Base-by-base conservation (phyloP, 2,329 filamentous ascomycete genomes). In the Venturia asperata region DNA sequence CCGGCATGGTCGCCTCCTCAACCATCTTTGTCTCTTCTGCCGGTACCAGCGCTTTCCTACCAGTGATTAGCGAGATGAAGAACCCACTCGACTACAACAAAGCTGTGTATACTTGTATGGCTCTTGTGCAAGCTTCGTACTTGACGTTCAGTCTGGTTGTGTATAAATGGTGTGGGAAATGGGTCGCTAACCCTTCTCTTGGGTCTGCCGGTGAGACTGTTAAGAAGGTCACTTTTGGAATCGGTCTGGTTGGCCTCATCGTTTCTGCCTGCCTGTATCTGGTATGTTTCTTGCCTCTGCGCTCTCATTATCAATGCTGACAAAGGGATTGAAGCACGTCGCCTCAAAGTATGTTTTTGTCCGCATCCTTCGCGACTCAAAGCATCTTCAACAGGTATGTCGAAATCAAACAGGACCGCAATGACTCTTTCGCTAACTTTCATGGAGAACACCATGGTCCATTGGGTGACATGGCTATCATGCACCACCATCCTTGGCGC, bases 61-160 rank as follows among this genome's bases (percentile, higher is more conserved):
- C 85, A 5, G 83, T 88, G 66, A 87, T 88, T 64, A 83, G 82
- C 0, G 86, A 88, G 74, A 88, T 88, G 85, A 77, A 76, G 52
- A 77, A 79, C 39, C 85, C 85, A 0, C 77, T 77, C 24, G 83
- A 87, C 68, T 88, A 83, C 72, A 80, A 79, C 67, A 87, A 86
- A 72, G 81, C 85, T 0, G 77, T 87, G 0, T 86, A 81, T 70
- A 73, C 81, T 17, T 85, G 82, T 72, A 85, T 86, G 83, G 76
- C 73, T 19, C 73, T 87, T 63, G 83, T 85, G 5, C 82, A 81
- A 0, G 77, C 80, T 0, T 80, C 81, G 0, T 87, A 87, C 70
- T 76, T 86, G 13, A 79, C 80, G 41, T 85, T 87, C 70, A 80
- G 79, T 52, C 76, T 87, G 19, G 83, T 86, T 2, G 82, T 87